phyloP scores from a whole-genome alignment of 164 flowering plant species.

The Vitis cinerea region DNA sequence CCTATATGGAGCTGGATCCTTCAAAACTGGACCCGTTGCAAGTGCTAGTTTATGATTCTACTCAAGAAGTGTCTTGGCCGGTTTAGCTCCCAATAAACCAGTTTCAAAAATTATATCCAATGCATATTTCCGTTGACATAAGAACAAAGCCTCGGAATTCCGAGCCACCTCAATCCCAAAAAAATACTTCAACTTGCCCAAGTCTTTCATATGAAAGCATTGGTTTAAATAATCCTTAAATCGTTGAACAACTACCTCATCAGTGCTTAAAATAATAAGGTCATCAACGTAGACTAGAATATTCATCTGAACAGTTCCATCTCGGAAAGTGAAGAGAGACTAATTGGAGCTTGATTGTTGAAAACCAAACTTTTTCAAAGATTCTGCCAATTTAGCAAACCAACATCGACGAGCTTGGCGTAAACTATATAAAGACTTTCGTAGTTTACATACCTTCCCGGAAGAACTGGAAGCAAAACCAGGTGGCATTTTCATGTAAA shows the following conservation, averaged over 20 bases:
- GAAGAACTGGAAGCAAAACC: background rate
- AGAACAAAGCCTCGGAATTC: background rate
- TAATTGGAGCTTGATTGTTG: slow-evolving; percentile 2
- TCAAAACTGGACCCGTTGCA: no score
- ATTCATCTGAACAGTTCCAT: background rate
- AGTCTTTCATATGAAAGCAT: no score
- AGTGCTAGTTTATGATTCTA: no score
- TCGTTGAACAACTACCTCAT: no score
- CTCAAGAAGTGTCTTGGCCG: no score
- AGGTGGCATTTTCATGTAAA: background rate
- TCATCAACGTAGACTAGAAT: slow-evolving; percentile 11
- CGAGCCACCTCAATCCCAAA: slow-evolving; percentile 15
- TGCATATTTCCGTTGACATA: slow-evolving; percentile 14
- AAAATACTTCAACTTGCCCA: slow-evolving; percentile 5
- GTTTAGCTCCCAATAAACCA: no score
- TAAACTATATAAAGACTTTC: slow-evolving; percentile 4
- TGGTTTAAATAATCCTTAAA: no score
- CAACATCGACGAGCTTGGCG: background rate
- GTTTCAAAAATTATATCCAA: slow-evolving; percentile 4
- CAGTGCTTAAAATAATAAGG: slow-evolving; percentile 1
- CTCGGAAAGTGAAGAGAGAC: slow-evolving; percentile 7
- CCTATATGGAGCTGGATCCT: no score
- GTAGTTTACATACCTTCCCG: background rate
- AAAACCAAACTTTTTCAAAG: background rate
- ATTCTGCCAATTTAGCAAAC: background rate